Evolutionary conservation across 371 early-diverging fungal genomes (phyloP).

Genomic region (Fennellomyces sp.): DNA sequence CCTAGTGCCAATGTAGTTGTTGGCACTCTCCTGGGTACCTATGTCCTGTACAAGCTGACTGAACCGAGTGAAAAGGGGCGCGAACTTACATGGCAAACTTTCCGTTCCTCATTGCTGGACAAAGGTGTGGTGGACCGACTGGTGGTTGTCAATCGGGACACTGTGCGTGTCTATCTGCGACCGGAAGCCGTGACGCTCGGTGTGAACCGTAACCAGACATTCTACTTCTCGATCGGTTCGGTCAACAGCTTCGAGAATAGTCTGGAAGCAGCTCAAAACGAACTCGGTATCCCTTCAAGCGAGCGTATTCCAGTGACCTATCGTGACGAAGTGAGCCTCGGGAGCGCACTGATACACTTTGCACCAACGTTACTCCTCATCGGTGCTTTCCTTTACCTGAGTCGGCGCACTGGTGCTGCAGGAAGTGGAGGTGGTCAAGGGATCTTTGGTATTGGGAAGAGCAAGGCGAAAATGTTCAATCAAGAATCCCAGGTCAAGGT

Average conservation of each 20-base stretch:
- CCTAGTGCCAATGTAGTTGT: slow-evolving; percentile 43
- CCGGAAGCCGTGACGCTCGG: slow-evolving; percentile 65
- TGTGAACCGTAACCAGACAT: slow-evolving; percentile 31
- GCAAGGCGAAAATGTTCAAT: slow-evolving; percentile 95
- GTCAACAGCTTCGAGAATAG: slow-evolving; percentile 93
- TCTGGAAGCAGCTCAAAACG: slow-evolving; percentile 87
- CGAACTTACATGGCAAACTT: slow-evolving; percentile 93
- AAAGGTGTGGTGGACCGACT: slow-evolving; percentile 91
- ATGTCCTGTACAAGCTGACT: slow-evolving; percentile 55
- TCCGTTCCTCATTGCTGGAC: slow-evolving; percentile 85
- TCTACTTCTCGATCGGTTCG: slow-evolving; percentile 90
- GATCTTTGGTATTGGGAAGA: slow-evolving; percentile 96
- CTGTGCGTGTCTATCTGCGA: slow-evolving; percentile 81
- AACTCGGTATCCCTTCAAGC: slow-evolving; percentile 85
- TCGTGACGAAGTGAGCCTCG: slow-evolving; percentile 74
- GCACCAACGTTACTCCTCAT: slow-evolving; percentile 92
- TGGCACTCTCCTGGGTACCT: slow-evolving; percentile 51
- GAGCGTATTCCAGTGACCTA: slow-evolving; percentile 92
- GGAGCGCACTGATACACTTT: slow-evolving; percentile 79
- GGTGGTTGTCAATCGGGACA: slow-evolving; percentile 82
- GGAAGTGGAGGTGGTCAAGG: slow-evolving; percentile 68
- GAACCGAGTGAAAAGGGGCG: slow-evolving; percentile 50
- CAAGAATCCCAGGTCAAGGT: slow-evolving; percentile 94
- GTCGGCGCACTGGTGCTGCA: slow-evolving; percentile 58
- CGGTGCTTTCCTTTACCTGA: slow-evolving; percentile 86